Conservation (phyloP, 257 asterid species). For the Solanum tarijense region DNA sequence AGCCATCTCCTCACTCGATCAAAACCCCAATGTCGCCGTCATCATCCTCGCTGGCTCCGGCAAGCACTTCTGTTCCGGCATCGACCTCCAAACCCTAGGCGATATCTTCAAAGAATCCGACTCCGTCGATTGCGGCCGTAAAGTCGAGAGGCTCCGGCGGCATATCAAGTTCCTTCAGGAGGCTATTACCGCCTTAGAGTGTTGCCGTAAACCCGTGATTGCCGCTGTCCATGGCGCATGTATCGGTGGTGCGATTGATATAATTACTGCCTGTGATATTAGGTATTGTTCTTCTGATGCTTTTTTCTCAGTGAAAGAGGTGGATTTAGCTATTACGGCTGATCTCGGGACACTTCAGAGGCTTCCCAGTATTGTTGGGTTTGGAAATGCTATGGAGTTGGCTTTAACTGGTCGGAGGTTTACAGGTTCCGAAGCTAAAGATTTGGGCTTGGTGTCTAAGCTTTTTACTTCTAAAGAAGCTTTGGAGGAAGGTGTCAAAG, state of each 20-base stretch:
- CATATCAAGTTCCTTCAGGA: slow-evolving; percentile 51
- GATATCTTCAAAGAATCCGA: neutral
- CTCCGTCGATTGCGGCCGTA: slow-evolving; percentile 37
- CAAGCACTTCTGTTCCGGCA: slow-evolving; percentile 74
- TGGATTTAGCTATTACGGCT: slow-evolving; percentile 72
- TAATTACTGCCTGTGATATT: slow-evolving; percentile 73
- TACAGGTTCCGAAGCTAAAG: slow-evolving; percentile 65
- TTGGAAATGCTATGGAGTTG: slow-evolving; percentile 79
- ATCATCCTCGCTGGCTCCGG: slow-evolving; percentile 63
- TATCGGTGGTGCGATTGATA: slow-evolving; percentile 75
- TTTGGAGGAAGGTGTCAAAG: slow-evolving; percentile 42
- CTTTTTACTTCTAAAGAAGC: slow-evolving; percentile 40
- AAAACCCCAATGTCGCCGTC: slow-evolving; percentile 47
- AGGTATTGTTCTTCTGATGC: slow-evolving; percentile 54
- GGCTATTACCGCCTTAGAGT: slow-evolving; percentile 63
- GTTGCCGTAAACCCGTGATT: slow-evolving; percentile 83
- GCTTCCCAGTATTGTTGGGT: slow-evolving; percentile 77
- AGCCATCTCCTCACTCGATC: slow-evolving; percentile 59
- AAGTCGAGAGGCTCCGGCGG: slow-evolving; percentile 51
- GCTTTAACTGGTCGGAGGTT: slow-evolving; percentile 66
- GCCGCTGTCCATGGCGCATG: slow-evolving; percentile 81
- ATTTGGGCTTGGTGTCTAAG: slow-evolving; percentile 50
- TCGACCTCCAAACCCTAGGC: slow-evolving; percentile 40
- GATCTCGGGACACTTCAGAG: slow-evolving; percentile 92
- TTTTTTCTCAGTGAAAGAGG: slow-evolving; percentile 69